Base-by-base conservation (phyloP, 1,284 basidiomycete genomes). In the Coriolopsis trogii region DNA sequence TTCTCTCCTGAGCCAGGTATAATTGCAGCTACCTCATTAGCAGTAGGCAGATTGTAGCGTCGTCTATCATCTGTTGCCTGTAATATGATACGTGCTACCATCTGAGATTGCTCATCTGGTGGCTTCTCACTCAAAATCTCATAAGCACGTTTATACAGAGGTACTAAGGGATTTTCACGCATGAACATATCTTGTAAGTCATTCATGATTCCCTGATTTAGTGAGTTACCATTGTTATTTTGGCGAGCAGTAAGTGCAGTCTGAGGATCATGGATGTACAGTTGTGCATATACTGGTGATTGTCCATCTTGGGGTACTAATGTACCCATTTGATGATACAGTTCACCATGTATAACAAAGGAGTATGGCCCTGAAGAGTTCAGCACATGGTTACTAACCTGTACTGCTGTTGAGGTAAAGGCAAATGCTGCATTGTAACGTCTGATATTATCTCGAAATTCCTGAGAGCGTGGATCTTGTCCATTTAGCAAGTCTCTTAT, bases 361-460 rank as follows among this genome's bases (percentile, higher is more conserved):
- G 62, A 51, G 43, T 62, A 70, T 25, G 63, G 61, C 2, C 64
- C 64, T 28, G 34, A 18, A 5, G 61, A 55, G 8, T 45, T 41
- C 41, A 46, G 25, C 28, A 63, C 28, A n/a, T 18, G 12, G 4
- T 50, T 20, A 38, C 63, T 59, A 3, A 58, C 16, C 5, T 58
- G n/a, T 57, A 3, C 63, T 20, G 58, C 60, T 12, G 68, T 39
- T 12, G 69, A 70, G 1, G 67, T 66, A 40, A 70, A 68, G 0
- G 66, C 63, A 43, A 70, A 56, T 4, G 68, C 68, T 8, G 49
- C 34, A 49, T 70, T 70, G 49, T 70, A 70, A n/a, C 58, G 53
- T 1, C 63, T 64, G 34, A 70, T 69, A 38, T 70, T 54, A 8
- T 62, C 45, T 6, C 53, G 50, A 39, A 70, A 70, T 18, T 65